Conservation (phyloP, 306 rosid genomes). For the Cajanus cajan region DNA sequence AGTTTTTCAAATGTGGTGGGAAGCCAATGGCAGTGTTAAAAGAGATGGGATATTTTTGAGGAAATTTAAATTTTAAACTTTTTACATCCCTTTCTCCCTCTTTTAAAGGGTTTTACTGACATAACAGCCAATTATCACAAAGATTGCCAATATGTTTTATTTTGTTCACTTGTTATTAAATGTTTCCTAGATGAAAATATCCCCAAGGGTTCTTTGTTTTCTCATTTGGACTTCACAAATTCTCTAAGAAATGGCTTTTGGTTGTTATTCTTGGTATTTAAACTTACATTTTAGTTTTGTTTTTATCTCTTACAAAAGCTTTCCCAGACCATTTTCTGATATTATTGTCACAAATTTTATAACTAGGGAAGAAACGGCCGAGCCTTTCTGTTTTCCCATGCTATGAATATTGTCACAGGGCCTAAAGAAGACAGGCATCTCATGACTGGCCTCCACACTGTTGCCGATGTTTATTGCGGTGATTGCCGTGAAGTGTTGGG, state of each 20-base stretch:
- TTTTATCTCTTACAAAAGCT: slow-evolving; percentile 5
- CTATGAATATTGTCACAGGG: slow-evolving; percentile 78
- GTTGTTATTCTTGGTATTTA: slow-evolving; percentile 15
- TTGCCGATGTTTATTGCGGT: slow-evolving; percentile 78
- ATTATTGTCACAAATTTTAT: slow-evolving; percentile 30
- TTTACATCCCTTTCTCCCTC: neutral
- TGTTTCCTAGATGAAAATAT: neutral
- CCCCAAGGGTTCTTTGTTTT: slow-evolving; percentile 17
- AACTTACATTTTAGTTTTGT: slow-evolving; percentile 14
- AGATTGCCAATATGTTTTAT: neutral
- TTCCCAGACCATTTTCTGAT: slow-evolving; percentile 21
- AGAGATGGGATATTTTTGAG: neutral
- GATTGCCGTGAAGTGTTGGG: slow-evolving; percentile 91
- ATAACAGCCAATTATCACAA: slow-evolving; percentile 2
- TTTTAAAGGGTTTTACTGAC: neutral
- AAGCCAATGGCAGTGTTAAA: slow-evolving; percentile 14
- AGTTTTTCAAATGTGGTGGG: neutral
- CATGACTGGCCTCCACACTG: slow-evolving; percentile 94
- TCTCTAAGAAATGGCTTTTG: slow-evolving; percentile 2
- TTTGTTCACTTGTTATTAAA: neutral
- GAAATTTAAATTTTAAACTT: slow-evolving; percentile 12
- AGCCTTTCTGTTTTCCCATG: slow-evolving; percentile 96
- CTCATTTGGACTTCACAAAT: neutral
- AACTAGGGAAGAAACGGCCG: slow-evolving; percentile 88
- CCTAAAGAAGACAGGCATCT: slow-evolving; percentile 92